These are phyloP conservation scores for Fallopia convolvulus DNA, from an alignment of 148 eudicot species.

Conservation along the genomic window DNA sequence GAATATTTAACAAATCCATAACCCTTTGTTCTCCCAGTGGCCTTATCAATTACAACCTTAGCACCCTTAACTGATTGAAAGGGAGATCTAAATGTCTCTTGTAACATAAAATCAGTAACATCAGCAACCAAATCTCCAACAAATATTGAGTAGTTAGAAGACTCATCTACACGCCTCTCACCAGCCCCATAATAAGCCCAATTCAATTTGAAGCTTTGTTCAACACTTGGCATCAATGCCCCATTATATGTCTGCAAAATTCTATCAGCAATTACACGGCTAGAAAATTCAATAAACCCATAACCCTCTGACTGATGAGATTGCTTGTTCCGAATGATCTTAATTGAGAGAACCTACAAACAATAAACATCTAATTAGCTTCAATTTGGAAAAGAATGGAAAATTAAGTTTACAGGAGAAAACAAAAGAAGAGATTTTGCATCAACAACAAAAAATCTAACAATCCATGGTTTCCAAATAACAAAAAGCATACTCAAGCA, in stretches of 20 bases:
- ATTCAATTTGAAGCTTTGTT: constrained; percentile 71
- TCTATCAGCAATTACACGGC: constrained; percentile 75
- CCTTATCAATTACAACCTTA: constrained; percentile 82
- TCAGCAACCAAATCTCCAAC: constrained; percentile 94
- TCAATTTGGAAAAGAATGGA: not conserved
- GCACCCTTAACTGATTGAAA: constrained; percentile 85
- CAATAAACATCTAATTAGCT: not conserved
- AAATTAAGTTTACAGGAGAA: not conserved
- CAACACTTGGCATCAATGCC: constrained; percentile 63
- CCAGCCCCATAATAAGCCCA: constrained; percentile 93
- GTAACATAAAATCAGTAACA: constrained; percentile 73
- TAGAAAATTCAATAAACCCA: constrained; percentile 74
- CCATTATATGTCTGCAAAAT: constrained; percentile 65
- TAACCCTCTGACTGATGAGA: constrained; percentile 73
- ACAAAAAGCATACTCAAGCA: not conserved
- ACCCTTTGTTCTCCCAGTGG: constrained; percentile 77
- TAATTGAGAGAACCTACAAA: constrained; percentile 55
- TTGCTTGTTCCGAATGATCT: constrained; percentile 82
- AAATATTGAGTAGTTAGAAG: constrained; percentile 68
- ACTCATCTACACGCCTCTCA: constrained; percentile 65
- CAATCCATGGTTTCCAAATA: not conserved
- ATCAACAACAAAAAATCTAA: not conserved
- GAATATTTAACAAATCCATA: constrained; percentile 88
- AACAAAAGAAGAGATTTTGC: not conserved
- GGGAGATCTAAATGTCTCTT: constrained; percentile 70